Conservation (phyloP, 768 basidiomycete species). For the Phylloporus arenicola region DNA sequence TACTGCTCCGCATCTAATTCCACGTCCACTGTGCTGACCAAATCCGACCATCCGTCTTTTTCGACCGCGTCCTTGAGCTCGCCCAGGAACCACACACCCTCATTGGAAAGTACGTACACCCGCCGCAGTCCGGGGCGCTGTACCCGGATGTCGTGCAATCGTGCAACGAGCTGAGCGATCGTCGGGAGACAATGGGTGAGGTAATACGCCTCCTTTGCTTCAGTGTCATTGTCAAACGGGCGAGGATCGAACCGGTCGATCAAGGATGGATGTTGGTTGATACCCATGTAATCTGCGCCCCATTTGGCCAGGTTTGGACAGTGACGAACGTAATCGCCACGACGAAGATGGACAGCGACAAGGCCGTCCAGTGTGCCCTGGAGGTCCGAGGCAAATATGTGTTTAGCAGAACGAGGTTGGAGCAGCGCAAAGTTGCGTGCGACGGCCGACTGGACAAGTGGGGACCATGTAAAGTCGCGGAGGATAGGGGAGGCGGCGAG, state of each 20-base stretch:
- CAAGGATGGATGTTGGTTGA: constrained; percentile 40
- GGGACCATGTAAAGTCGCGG: constrained; percentile 47
- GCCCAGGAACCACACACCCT: constrained; percentile 39
- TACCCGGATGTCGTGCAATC: constrained; percentile 32
- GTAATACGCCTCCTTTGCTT: constrained; percentile 11
- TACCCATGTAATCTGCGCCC: constrained; percentile 43
- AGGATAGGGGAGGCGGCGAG: constrained; percentile 47
- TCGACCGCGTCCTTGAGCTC: constrained; percentile 35
- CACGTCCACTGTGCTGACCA: constrained; percentile 40
- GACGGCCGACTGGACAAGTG: constrained; percentile 45
- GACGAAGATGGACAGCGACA: constrained; percentile 51
- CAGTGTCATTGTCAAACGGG: constrained; percentile 4
- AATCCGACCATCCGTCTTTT: constrained; percentile 47
- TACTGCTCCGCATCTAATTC: constrained; percentile 41
- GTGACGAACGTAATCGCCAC: constrained; percentile 57
- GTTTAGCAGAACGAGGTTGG: constrained; percentile 29
- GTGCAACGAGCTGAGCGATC: constrained; percentile 36
- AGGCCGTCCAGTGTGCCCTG: constrained; percentile 35
- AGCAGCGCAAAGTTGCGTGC: constrained; percentile 44
- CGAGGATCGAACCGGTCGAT: constrained; percentile 37
- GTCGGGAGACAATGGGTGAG: constrained; percentile 36
- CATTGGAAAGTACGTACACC: constrained; percentile 52
- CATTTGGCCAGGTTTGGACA: constrained; percentile 46
- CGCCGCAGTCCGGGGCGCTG: constrained; percentile 28
- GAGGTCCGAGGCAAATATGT: constrained; percentile 11